Evolutionary conservation across 2,329 filamentous ascomycete species (phyloP).

Genomic region (Pseudogymnoascus sp.): DNA sequence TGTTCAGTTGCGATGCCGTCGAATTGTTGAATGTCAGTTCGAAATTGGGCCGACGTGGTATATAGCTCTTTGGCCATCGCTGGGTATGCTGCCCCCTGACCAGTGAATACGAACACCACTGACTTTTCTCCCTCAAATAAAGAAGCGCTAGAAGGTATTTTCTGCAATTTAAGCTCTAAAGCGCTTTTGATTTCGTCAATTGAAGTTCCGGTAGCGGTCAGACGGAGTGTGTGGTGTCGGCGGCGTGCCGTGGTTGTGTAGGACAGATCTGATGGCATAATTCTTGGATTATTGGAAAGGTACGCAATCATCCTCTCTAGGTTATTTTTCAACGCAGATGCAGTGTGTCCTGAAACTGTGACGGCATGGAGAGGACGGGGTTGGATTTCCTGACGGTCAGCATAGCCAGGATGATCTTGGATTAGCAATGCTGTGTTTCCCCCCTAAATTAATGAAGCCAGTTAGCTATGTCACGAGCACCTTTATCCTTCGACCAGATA

Average conservation of each 20-base stretch:
- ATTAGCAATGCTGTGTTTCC: too few species aligned
- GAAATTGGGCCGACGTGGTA: constrained; percentile 30
- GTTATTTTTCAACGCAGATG: too few species aligned
- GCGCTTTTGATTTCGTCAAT: constrained; percentile 16
- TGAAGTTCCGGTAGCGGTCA: constrained; percentile 38
- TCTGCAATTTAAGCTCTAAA: too few species aligned
- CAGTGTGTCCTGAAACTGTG: too few species aligned
- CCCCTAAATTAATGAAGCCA: too few species aligned
- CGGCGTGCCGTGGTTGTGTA: constrained; percentile 34
- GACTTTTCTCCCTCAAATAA: not conserved
- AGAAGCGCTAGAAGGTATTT: too few species aligned
- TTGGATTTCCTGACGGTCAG: too few species aligned
- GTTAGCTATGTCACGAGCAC: too few species aligned
- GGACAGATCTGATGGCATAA: not conserved
- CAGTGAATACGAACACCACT: constrained; percentile 24
- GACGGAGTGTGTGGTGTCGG: constrained; percentile 49
- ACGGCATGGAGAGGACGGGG: too few species aligned
- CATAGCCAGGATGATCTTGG: too few species aligned
- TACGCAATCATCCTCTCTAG: too few species aligned
- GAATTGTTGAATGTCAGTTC: not conserved
- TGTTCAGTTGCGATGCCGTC: not conserved
- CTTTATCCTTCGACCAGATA: not conserved
- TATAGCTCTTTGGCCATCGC: not conserved
- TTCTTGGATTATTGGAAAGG: too few species aligned
- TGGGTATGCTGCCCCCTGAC: constrained; percentile 31